Conservation (phyloP, 2,329 filamentous ascomycete genomes). For the Fusarium napiforme region DNA sequence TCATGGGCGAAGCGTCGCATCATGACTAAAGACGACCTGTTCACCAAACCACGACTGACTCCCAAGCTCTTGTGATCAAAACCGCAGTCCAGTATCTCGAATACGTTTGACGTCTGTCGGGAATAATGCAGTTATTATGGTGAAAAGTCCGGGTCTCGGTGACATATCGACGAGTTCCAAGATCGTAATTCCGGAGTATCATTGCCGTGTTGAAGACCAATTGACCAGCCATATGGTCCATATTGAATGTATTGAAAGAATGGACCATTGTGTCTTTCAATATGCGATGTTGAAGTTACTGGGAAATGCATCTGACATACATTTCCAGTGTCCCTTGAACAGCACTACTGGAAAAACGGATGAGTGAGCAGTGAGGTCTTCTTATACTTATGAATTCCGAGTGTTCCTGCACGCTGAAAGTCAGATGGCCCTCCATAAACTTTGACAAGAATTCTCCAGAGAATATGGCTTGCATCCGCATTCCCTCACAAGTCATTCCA, state of each 20-base stretch:
- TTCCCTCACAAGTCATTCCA: slow-evolving; percentile 37
- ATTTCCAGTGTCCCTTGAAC: not conserved
- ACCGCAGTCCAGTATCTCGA: not conserved
- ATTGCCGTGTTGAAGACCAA: not conserved
- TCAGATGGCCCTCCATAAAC: slow-evolving; percentile 29
- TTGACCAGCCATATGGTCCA: not conserved
- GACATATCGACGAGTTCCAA: slow-evolving; percentile 8
- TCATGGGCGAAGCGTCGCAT: not conserved
- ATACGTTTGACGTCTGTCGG: not conserved
- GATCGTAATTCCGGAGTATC: not conserved
- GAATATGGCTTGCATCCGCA: slow-evolving; percentile 38
- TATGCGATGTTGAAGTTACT: not conserved
- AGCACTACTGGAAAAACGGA: too few relatives aligned
- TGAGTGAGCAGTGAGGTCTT: slow-evolving; percentile 1
- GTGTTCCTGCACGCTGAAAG: slow-evolving; percentile 4
- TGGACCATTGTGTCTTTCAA: not conserved
- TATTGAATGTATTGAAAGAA: not conserved
- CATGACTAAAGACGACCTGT: slow-evolving; percentile 6
- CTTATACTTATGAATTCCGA: slow-evolving; percentile 24
- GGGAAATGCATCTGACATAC: too few relatives aligned
- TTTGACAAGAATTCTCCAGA: slow-evolving; percentile 37
- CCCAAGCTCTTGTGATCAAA: slow-evolving; percentile 17
- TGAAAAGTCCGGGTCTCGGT: not conserved
- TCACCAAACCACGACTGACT: not conserved
- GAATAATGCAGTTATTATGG: not conserved